Conservation (phyloP, 192 early-diverging fungal species). For the Rhizoclosmatium globosum region DNA sequence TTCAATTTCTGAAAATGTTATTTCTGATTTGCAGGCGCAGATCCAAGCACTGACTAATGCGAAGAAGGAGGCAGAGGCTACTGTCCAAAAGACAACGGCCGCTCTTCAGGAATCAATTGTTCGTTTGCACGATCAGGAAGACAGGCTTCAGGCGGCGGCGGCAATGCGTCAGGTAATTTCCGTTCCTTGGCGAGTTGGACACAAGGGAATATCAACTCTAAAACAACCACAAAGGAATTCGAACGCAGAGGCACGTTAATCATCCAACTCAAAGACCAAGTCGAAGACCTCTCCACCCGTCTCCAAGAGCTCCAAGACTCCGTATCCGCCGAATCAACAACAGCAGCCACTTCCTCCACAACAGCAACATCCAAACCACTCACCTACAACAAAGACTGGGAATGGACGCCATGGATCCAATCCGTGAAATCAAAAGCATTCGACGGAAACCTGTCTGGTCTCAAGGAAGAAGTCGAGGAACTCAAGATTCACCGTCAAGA, state of each 20-base stretch:
- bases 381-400: conserved; percentile 37
- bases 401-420: conserved; percentile 52
- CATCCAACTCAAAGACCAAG: conserved; percentile 43
- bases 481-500: conserved; percentile 33
- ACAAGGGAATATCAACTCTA: too few relatives aligned
- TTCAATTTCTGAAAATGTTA: too few relatives aligned
- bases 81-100: conserved; percentile 12
- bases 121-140: conserved; percentile 26
- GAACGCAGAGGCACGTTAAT: conserved; percentile 22
- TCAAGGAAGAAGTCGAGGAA: conserved; percentile 48
- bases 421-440: conserved; percentile 39
- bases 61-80: conserved; percentile 32
- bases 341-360: neutral
- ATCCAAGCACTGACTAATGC: neutral
- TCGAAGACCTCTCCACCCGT: conserved; percentile 45
- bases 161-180: conserved; percentile 21
- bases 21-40: neutral
- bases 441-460: conserved; percentile 48
- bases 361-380: neutral
- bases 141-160: conserved; percentile 23
- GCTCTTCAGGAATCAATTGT: conserved; percentile 27
- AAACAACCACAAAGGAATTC: neutral
- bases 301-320: neutral
- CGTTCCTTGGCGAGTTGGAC: neutral
- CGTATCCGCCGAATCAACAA: neutral